Base-by-base conservation (phyloP, 1,284 basidiomycete genomes). In the Ustilago curta region DNA sequence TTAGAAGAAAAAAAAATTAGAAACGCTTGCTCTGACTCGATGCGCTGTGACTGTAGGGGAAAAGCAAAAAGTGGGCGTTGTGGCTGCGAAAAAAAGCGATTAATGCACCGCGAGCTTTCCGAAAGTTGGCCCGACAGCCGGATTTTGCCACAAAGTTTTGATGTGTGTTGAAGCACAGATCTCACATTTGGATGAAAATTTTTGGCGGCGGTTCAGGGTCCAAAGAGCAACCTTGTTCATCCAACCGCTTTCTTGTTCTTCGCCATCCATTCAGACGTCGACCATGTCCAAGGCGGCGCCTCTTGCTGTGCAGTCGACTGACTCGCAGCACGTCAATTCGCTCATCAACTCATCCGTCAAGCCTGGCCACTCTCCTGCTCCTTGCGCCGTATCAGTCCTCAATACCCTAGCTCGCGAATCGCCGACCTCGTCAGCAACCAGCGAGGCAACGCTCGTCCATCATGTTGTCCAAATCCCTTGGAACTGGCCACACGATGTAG, bases 401-500 rank as follows among this genome's bases (percentile, higher is more conserved):
- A 69, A 63, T 56, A 12, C 19, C 3, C 21, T 55, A 42, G 66
- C 59, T 23, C 40, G 44, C 14, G 35, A 53, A 29, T 49, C 52
- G 55, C 53, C 55, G 50, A 32, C 44, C 29, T 16, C 12, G 3
- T 23, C 50, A 7, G 8, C 6, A 35, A 4, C 31, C 11, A 14
- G 31, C 4, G 8, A 23, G 7, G 18, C 11, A 4, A 21, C 14
- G 42, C 14, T 19, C 11, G 3, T 5, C 21, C 14, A 3, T 11
- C 31, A 37, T 6, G 23, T 43, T 23, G 27, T 61, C 8, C 49
- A 59, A 27, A 44, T 61, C 8, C 71, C 71, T 12, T 14, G 21
- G 7, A 31, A 62, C 18, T 74, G 71, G 71, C 71, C 71, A 8
- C 18, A 31, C 6, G 48, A 66, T 29, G 71, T 70, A 3, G 62